phyloP scores from a whole-genome alignment of 192 early-diverging fungal genomes.

The Backusella tuberculispora region DNA sequence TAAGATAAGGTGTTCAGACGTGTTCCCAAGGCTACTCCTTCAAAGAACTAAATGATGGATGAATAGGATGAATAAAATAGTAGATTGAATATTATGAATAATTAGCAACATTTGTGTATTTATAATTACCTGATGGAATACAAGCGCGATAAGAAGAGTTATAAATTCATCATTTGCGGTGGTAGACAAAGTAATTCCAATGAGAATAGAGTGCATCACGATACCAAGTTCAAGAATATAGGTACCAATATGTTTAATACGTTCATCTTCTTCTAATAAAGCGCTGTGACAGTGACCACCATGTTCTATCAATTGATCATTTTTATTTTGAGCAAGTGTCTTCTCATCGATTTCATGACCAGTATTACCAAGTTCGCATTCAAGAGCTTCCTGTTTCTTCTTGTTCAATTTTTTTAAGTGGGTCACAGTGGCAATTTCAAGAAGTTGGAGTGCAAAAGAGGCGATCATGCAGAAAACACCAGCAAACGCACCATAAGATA shows the following conservation, averaged over 20 bases:
- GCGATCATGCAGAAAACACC: conserved; percentile 43
- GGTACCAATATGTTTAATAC: conserved; percentile 52
- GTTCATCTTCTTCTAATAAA: conserved; percentile 41
- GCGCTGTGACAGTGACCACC: conserved; percentile 31
- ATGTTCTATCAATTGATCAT: not conserved
- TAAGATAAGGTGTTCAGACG: conserved; percentile 45
- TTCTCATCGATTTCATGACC: not conserved
- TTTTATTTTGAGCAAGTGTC: not conserved
- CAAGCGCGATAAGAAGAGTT: conserved; percentile 66
- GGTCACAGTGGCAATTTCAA: conserved; percentile 28
- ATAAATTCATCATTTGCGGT: conserved; percentile 58
- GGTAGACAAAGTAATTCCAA: conserved; percentile 71
- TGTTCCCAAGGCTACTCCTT: conserved; percentile 52
- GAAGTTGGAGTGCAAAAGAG: conserved; percentile 34
- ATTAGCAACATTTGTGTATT: no score
- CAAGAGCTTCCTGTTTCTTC: not conserved
- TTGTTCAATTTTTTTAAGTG: not conserved
- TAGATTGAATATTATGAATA: not conserved
- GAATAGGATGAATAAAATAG: conserved; percentile 51
- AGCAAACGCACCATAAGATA: conserved; percentile 40
- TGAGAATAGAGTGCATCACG: conserved; percentile 75
- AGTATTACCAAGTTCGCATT: not conserved
- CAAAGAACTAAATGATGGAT: conserved; percentile 48
- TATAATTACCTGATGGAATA: conserved; percentile 70
- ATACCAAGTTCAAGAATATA: conserved; percentile 82